Evolutionary conservation across 768 basidiomycete genomes (phyloP).

Genomic region (Russula ochroleuca): DNA sequence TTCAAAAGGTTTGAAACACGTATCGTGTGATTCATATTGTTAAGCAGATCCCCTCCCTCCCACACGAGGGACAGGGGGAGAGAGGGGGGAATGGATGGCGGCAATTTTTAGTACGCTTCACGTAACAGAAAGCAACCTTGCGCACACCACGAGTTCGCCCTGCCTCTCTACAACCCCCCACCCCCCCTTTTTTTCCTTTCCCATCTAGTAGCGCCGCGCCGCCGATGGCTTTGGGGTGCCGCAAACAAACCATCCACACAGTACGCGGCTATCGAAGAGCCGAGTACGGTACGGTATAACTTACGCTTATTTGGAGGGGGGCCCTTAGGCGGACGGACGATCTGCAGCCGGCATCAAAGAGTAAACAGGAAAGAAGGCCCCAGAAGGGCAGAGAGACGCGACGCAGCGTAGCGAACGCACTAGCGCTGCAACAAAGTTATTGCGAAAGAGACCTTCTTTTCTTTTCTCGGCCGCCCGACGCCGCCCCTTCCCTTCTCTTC

Average conservation of each 20-base stretch:
- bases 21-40: background rate
- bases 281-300: too few species aligned
- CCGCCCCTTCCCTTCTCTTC: too few species aligned
- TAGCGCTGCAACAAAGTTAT: background rate
- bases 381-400: too few species aligned
- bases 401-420: too few species aligned
- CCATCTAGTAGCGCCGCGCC: background rate
- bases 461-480: too few species aligned
- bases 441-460: background rate
- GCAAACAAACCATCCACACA: background rate
- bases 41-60: too few species aligned
- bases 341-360: background rate
- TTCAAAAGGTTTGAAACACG: background rate
- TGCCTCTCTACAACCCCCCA: too few species aligned
- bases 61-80: too few species aligned
- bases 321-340: background rate
- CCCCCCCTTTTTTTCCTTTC: background rate
- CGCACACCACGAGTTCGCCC: background rate
- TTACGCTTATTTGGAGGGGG: too few species aligned
- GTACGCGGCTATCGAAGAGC: too few species aligned
- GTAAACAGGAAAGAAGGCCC: background rate
- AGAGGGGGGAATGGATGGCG: too few species aligned
- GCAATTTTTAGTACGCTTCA: background rate
- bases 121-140: slow-evolving; percentile 4
- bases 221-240: slow-evolving; percentile 15